phyloP scores from a whole-genome alignment of 2,329 filamentous ascomycete genomes.

The Fusarium albosuccineum region DNA sequence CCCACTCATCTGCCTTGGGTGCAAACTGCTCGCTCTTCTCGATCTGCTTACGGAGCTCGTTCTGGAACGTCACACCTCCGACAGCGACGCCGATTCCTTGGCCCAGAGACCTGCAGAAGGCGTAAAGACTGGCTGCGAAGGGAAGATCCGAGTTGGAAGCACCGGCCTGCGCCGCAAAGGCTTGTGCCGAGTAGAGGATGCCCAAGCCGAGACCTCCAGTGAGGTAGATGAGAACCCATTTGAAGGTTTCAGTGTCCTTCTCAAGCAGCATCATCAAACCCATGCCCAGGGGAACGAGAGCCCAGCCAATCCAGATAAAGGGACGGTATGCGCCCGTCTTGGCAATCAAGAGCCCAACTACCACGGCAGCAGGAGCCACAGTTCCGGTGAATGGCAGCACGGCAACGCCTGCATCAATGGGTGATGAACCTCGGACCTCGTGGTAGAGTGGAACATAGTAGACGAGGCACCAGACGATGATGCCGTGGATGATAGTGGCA shows the following conservation, averaged over 20 bases:
- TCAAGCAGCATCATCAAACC: constrained; percentile 67
- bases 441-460: constrained; percentile 43
- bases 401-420: constrained; percentile 58
- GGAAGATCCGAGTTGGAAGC: constrained; percentile 56
- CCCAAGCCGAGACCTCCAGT: constrained; percentile 72
- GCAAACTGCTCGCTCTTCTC: constrained; percentile 61
- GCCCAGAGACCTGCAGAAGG: constrained; percentile 71
- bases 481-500: constrained; percentile 40
- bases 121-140: constrained; percentile 72
- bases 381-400: constrained; percentile 72
- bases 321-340: constrained; percentile 71
- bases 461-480: constrained; percentile 39
- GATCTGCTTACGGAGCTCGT: constrained; percentile 68
- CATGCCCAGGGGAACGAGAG: constrained; percentile 68
- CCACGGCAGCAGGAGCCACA: constrained; percentile 70
- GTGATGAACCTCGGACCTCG: constrained; percentile 39
- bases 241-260: constrained; percentile 61
- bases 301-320: constrained; percentile 73
- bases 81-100: constrained; percentile 76
- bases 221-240: constrained; percentile 73
- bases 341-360: constrained; percentile 68
- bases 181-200: constrained; percentile 73
- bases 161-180: constrained; percentile 71
- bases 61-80: constrained; percentile 78
- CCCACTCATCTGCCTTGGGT: constrained; percentile 57